phyloP scores from a whole-genome alignment of 805 yeast genomes.

The Pichia phayaonensis region DNA sequence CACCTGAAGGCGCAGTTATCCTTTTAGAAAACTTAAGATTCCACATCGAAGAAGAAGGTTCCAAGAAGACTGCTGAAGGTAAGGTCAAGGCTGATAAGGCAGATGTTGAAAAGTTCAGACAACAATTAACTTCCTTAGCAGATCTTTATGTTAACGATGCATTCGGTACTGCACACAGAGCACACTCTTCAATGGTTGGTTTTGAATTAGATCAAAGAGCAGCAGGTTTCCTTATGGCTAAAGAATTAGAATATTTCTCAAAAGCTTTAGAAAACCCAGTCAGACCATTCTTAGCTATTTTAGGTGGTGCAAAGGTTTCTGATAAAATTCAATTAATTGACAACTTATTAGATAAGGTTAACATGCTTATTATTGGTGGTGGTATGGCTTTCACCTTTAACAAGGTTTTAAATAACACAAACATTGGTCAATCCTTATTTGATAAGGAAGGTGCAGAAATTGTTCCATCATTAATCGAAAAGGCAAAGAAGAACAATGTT shows the following conservation, averaged over 20 bases:
- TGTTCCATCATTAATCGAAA: constrained; percentile 84
- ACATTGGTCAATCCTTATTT: constrained; percentile 86
- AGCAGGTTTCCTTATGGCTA: constrained; percentile 96
- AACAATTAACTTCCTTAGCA: constrained; percentile 83
- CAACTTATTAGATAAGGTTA: constrained; percentile 93
- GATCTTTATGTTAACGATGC: constrained; percentile 98
- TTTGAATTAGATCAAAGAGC: constrained; percentile 93
- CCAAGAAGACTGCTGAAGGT: constrained; percentile 76
- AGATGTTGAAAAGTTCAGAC: constrained; percentile 81
- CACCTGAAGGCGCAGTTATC: constrained; percentile 74
- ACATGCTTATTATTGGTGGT: constrained; percentile 93
- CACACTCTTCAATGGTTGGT: constrained; percentile 99
- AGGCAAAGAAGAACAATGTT: constrained; percentile 95
- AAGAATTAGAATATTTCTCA: constrained; percentile 95
- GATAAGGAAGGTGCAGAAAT: constrained; percentile 94
- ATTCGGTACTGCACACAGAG: constrained; percentile 99
- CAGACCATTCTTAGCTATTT: constrained; percentile 97
- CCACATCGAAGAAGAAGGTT: constrained; percentile 97
- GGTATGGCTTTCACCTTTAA: constrained; percentile 99
- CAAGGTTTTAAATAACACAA: constrained; percentile 78
- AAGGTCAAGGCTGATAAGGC: constrained; percentile 89
- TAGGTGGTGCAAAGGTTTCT: constrained; percentile 99
- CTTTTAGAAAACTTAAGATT: constrained; percentile 94
- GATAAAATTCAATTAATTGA: constrained; percentile 98
- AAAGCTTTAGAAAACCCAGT: constrained; percentile 97